These are phyloP conservation scores for Cerrena zonata DNA, from an alignment of 1,284 basidiomycete species.

Conservation along the genomic window DNA sequence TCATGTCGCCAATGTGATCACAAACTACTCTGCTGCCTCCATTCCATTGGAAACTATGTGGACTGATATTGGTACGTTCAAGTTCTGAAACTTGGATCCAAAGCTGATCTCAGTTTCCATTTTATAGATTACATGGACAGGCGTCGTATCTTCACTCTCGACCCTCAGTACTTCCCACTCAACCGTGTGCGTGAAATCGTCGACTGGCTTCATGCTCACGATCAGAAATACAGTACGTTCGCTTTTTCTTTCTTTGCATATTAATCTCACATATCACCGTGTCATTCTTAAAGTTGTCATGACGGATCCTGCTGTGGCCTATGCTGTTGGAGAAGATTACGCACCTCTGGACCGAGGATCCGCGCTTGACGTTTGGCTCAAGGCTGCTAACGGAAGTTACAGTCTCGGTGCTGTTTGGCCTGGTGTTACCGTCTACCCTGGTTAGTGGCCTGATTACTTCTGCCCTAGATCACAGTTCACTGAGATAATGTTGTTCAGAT, in stretches of 20 bases:
- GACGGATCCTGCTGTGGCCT: conserved; percentile 70
- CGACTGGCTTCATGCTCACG: conserved; percentile 49
- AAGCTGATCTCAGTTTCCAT: background rate
- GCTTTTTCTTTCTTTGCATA: background rate
- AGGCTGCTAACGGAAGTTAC: conserved; percentile 51
- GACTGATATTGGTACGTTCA: conserved; percentile 59
- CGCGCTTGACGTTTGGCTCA: conserved; percentile 54
- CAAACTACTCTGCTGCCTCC: conserved; percentile 50
- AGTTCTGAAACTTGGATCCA: background rate
- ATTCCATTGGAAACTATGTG: conserved; percentile 74
- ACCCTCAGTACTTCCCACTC: conserved; percentile 63
- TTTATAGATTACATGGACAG: conserved; percentile 66
- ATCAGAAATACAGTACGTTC: conserved; percentile 36
- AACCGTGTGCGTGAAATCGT: conserved; percentile 61
- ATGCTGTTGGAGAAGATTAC: conserved; percentile 44
- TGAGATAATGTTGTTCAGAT: conserved; percentile 33
- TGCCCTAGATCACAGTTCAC: background rate
- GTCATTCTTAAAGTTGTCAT: conserved; percentile 51
- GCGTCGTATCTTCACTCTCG: conserved; percentile 63
- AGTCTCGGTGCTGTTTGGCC: conserved; percentile 69
- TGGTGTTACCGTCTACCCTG: conserved; percentile 57
- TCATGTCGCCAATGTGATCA: conserved; percentile 55
- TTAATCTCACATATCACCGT: background rate
- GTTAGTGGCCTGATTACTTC: conserved; percentile 25
- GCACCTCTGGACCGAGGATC: conserved; percentile 53